Conservation (phyloP, 2,329 filamentous ascomycete genomes). For the Fusarium torreyae region DNA sequence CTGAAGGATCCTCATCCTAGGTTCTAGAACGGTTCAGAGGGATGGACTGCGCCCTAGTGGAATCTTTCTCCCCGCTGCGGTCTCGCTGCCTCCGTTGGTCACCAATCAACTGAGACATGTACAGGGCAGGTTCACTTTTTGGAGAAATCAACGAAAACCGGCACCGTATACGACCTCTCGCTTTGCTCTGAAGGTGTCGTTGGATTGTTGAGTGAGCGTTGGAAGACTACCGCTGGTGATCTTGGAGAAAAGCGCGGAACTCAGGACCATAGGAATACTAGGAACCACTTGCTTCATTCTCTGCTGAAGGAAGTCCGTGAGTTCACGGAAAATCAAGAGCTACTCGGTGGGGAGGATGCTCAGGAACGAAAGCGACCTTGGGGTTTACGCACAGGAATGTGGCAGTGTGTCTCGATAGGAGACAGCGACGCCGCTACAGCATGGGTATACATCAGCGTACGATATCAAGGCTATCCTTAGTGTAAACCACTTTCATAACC, state of each 20-base stretch:
- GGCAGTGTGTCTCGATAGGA: slow-evolving; percentile 1
- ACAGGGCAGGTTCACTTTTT: neutral
- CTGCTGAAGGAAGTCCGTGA: neutral
- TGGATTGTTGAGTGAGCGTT: neutral
- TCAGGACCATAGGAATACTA: neutral
- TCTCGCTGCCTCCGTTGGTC: neutral
- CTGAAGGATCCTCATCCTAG: slow-evolving; percentile 33
- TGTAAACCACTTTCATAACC: slow-evolving; percentile 17
- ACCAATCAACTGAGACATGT: neutral
- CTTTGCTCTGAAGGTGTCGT: neutral
- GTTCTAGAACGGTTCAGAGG: neutral
- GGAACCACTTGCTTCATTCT: slow-evolving; percentile 10
- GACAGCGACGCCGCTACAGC: neutral
- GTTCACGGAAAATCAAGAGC: slow-evolving; percentile 27
- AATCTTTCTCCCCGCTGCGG: neutral
- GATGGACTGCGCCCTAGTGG: slow-evolving; percentile 1
- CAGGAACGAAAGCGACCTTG: slow-evolving; percentile 22
- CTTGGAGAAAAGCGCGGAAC: neutral
- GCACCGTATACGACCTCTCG: neutral
- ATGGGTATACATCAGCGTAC: slow-evolving; percentile 7
- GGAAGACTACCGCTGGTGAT: slow-evolving; percentile 1
- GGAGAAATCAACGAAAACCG: neutral
- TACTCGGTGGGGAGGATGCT: slow-evolving; percentile 51
- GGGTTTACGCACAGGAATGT: slow-evolving; percentile 20
- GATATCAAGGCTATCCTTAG: slow-evolving; percentile 10